phyloP scores from a whole-genome alignment of 1,139 yeast genomes.

The Kurtzmaniella quercitrusa region DNA sequence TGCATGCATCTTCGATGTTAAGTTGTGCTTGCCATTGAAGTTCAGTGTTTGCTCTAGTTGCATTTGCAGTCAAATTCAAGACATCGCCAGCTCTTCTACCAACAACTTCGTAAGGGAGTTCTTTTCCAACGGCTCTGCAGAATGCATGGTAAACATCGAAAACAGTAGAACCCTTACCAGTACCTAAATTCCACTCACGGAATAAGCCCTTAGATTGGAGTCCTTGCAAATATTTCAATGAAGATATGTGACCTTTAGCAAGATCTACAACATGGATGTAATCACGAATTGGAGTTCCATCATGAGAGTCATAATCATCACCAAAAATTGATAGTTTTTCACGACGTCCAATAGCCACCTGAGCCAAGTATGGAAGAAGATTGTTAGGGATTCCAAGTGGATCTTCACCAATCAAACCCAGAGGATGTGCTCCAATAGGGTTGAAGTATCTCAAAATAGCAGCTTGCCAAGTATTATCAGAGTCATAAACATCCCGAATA shows the following conservation, averaged over 20 bases:
- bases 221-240: conserved; percentile 55
- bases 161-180: conserved; percentile 77
- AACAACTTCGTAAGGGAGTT: conserved; percentile 60
- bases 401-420: conserved; percentile 77
- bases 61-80: conserved; percentile 67
- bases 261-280: conserved; percentile 80
- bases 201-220: conserved; percentile 33
- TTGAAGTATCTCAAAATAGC: conserved; percentile 75
- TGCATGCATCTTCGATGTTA: conserved; percentile 61
- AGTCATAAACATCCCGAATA: conserved; percentile 50
- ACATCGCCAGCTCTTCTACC: conserved; percentile 81
- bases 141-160: conserved; percentile 68
- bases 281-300: conserved; percentile 82
- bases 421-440: conserved; percentile 84
- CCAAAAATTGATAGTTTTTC: conserved; percentile 65
- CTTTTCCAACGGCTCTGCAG: conserved; percentile 62
- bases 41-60: conserved; percentile 62
- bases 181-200: conserved; percentile 82
- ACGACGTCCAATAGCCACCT: conserved; percentile 72
- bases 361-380: conserved; percentile 70
- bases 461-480: conserved; percentile 49
- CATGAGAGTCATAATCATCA: conserved; percentile 62
- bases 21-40: conserved; percentile 61
- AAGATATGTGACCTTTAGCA: conserved; percentile 77
- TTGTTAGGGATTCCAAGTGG: conserved; percentile 78